Evolutionary conservation across 1,284 basidiomycete genomes (phyloP), one percentile per base, ranked within the genome.

Genomic region (Fomitopsis schrenkii): DNA sequence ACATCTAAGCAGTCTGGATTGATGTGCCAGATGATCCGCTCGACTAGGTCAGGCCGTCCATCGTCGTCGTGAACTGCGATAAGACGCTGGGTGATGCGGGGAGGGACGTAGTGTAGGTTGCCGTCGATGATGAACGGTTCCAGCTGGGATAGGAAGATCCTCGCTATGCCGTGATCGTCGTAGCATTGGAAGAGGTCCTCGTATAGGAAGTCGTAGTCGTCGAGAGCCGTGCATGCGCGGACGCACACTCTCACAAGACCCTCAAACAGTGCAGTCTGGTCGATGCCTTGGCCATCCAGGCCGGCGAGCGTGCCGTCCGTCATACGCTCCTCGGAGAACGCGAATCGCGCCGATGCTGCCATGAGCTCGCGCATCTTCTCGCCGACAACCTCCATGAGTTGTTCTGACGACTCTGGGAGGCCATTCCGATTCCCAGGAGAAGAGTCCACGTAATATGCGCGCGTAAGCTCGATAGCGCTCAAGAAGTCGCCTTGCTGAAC

Each of bases 1-100:
- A 98, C 89, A 71, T 99, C 97, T 61, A 99, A 79, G 67, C 90
- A 93, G 15, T 85, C 79, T 0, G 97, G 95, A 67, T 98, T 93
- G 62, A 98, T 94, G 72, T 97, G 94, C 93, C 95, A 98, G 59
- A 99, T 97, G 62, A 99, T 81, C 44, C 86, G 83, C 72, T 99
- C 95, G 1, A 93, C 93, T 2, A 87, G 80, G 56, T 91, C 90
- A 22, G 90, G 88, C 59, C 90, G 85, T 5, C 80, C 80, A 44
- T 86, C 82, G 41, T 89, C 84, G 57, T 91, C 90, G 67, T 97
- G 92, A 62, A 93, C 79, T 1, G 83, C 83, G 55, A 99, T 83
- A 26, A 99, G 79, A 48, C 87, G 83, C 73, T 99, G 95, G 6
- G 94, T 91, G 55, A 98, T 90, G 53, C 87, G 85, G 7, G 94